phyloP scores from a whole-genome alignment of 2,329 filamentous ascomycete genomes.

The Ambrosiella beaveri region DNA sequence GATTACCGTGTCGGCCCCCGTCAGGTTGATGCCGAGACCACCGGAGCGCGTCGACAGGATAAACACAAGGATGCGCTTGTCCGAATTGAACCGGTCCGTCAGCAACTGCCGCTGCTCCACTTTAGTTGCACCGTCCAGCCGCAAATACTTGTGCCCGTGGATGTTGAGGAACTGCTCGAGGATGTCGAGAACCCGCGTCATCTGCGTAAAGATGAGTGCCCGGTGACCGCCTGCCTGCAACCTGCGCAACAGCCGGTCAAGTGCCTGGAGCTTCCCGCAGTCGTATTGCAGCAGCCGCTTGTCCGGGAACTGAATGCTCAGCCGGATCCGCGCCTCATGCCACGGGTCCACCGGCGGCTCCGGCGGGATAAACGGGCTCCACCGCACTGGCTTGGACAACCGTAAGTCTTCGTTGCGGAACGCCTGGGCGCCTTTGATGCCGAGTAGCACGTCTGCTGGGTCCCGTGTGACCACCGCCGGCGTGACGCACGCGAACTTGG shows the following conservation, averaged over 20 bases:
- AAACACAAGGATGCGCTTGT: slow-evolving; percentile 81
- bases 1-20: slow-evolving; percentile 91
- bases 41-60: slow-evolving; percentile 90
- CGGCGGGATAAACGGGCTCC: slow-evolving; percentile 38
- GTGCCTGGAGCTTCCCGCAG: slow-evolving; percentile 83
- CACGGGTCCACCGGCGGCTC: slow-evolving; percentile 56
- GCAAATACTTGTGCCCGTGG: slow-evolving; percentile 89
- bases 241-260: slow-evolving; percentile 71
- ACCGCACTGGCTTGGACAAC: slow-evolving; percentile 37
- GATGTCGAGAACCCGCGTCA: slow-evolving; percentile 97
- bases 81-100: slow-evolving; percentile 92
- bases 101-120: slow-evolving; percentile 90
- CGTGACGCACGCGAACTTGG: slow-evolving; percentile 83
- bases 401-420: slow-evolving; percentile 40
- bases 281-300: slow-evolving; percentile 94
- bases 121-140: slow-evolving; percentile 89
- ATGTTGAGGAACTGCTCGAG: slow-evolving; percentile 96
- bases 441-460: slow-evolving; percentile 50
- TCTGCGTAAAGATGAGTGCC: slow-evolving; percentile 95
- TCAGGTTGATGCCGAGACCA: slow-evolving; percentile 88
- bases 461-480: slow-evolving; percentile 74
- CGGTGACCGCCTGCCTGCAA: slow-evolving; percentile 83
- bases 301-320: slow-evolving; percentile 93
- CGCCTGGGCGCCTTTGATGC: slow-evolving; percentile 37
- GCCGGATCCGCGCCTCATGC: slow-evolving; percentile 80